Evolutionary conservation across 1,284 basidiomycete species (phyloP).

Genomic region (Ustilago hordei): DNA sequence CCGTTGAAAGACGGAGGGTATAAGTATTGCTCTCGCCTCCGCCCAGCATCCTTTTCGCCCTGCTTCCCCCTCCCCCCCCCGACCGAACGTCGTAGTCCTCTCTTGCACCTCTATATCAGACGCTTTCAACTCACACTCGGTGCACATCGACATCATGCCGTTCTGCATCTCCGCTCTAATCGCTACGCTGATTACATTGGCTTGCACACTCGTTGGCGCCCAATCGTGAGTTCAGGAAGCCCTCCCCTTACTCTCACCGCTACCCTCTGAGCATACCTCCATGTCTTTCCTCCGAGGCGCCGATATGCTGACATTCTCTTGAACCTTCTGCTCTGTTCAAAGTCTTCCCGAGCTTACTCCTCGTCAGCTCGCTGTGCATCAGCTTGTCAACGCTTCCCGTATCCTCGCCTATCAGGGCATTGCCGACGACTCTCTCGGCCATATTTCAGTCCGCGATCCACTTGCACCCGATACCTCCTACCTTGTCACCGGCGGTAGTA

Average conservation of each 20-base stretch:
- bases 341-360: slow-evolving; percentile 39
- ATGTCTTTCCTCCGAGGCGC: not conserved
- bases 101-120: too few species aligned
- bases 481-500: slow-evolving; percentile 33
- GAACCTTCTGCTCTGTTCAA: not conserved
- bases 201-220: not conserved
- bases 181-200: not conserved
- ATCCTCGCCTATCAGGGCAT: slow-evolving; percentile 41
- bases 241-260: not conserved
- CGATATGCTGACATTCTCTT: not conserved
- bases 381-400: slow-evolving; percentile 53
- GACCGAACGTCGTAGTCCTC: too few species aligned
- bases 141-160: slow-evolving; percentile 1
- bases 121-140: not conserved
- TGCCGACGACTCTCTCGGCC: slow-evolving; percentile 42
- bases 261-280: not conserved
- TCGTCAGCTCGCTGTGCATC: slow-evolving; percentile 42
- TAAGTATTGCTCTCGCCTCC: not conserved
- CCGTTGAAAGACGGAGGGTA: not conserved
- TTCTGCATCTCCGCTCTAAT: not conserved
- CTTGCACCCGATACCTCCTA: slow-evolving; percentile 30
- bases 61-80: not conserved
- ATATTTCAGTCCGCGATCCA: slow-evolving; percentile 45
- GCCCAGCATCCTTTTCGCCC: not conserved
- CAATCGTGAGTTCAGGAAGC: not conserved